Evolutionary conservation across 192 early-diverging fungal species (phyloP).

Genomic region (Entomortierella parvispora): DNA sequence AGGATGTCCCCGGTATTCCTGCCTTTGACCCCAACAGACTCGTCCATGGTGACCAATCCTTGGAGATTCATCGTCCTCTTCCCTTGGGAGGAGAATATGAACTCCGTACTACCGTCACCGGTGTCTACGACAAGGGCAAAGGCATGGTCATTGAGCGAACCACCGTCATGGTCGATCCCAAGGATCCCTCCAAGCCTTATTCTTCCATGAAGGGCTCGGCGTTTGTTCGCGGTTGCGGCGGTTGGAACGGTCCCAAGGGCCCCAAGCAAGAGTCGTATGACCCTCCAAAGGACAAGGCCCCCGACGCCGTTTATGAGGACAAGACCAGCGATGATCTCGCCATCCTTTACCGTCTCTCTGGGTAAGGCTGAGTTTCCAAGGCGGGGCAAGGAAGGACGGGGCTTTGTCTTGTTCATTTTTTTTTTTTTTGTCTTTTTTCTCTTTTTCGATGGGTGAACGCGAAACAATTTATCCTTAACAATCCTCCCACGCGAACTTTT

Average conservation of each 20-base stretch:
- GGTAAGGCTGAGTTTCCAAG: conserved; percentile 53
- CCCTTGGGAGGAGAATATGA: conserved; percentile 70
- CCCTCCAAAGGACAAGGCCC: conserved; percentile 63
- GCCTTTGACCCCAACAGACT: conserved; percentile 72
- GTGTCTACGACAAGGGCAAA: conserved; percentile 80
- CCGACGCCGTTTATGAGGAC: conserved; percentile 64
- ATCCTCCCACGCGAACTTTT: neutral
- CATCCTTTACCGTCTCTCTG: conserved; percentile 77
- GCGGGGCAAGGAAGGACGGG: neutral
- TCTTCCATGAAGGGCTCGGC: conserved; percentile 60
- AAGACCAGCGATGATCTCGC: conserved; percentile 66
- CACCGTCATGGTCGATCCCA: conserved; percentile 58
- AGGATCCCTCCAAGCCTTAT: conserved; percentile 57
- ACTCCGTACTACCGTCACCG: conserved; percentile 61
- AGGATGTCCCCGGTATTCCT: conserved; percentile 68
- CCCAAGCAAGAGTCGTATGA: conserved; percentile 61
- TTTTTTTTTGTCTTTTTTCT: conserved; percentile 12
- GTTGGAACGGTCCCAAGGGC: conserved; percentile 77
- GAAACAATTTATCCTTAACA: neutral
- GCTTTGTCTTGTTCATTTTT: neutral
- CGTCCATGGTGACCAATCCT: conserved; percentile 79
- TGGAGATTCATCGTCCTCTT: conserved; percentile 68
- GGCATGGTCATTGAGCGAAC: conserved; percentile 79
- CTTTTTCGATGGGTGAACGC: neutral
- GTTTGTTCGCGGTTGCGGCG: conserved; percentile 77